phyloP scores from a whole-genome alignment of 2,329 filamentous ascomycete genomes.

The Zymoseptoria ardabiliae region DNA sequence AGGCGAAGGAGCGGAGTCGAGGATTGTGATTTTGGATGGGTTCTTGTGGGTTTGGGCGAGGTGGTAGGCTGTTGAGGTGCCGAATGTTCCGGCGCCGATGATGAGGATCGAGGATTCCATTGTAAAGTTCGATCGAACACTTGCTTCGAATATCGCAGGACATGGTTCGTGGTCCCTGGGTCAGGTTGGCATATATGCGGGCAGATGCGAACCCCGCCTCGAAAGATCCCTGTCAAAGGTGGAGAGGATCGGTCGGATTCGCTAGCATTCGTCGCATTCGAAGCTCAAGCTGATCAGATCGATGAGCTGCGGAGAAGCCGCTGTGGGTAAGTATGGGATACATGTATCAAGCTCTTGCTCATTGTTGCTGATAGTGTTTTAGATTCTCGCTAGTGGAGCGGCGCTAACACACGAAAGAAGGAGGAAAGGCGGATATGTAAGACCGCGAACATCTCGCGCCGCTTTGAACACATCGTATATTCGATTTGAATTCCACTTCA shows the following conservation, averaged over 20 bases:
- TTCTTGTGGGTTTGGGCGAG: conserved; percentile 40
- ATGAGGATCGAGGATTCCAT: conserved; percentile 18
- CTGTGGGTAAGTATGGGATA: background rate
- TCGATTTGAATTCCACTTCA: no score
- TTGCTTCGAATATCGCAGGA: background rate
- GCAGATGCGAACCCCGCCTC: background rate
- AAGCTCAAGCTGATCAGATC: background rate
- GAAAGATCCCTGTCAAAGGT: background rate
- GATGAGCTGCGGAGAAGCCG: background rate
- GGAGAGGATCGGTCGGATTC: background rate
- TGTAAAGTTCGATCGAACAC: background rate
- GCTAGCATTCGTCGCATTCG: background rate
- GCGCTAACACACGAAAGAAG: no score
- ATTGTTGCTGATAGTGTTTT: background rate
- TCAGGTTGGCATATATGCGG: background rate
- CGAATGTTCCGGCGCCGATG: conserved; percentile 21
- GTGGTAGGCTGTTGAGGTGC: conserved; percentile 20
- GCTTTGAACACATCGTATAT: no score
- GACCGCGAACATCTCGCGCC: no score
- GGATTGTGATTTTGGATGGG: conserved; percentile 46
- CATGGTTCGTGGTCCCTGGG: background rate
- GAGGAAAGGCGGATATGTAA: no score
- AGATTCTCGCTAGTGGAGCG: background rate
- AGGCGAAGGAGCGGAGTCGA: conserved; percentile 49
- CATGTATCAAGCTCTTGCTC: background rate